Evolutionary conservation across 176 grass and related monocot species (phyloP).

Genomic region (Avena eriantha): DNA sequence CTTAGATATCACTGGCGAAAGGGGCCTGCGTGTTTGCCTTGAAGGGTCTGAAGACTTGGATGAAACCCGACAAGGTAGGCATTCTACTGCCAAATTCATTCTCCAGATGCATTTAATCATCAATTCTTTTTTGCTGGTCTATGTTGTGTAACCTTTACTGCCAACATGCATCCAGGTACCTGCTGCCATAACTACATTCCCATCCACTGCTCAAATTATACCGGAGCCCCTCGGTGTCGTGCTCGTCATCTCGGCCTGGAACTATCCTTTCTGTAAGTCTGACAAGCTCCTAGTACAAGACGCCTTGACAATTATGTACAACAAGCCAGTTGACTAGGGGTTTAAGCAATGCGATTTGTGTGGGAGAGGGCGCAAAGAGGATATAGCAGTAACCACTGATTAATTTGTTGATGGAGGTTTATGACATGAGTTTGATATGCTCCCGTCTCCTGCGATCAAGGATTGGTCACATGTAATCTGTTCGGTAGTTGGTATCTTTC

Average conservation of each 20-base stretch:
- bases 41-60: constrained; percentile 79
- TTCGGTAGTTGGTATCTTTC: constrained; percentile 25
- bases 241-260: constrained; percentile 94
- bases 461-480: constrained; percentile 6
- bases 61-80: constrained; percentile 95
- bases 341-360: constrained; percentile 7
- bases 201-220: constrained; percentile 74
- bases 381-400: background rate
- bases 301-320: background rate
- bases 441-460: background rate
- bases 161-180: constrained; percentile 55
- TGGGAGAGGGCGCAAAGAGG: background rate
- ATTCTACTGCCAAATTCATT: background rate
- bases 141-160: constrained; percentile 21
- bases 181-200: constrained; percentile 66
- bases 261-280: constrained; percentile 92
- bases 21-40: constrained; percentile 64
- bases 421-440: constrained; percentile 27
- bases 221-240: constrained; percentile 85
- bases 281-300: background rate
- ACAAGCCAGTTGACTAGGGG: background rate
- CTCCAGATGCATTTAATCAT: background rate
- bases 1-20: constrained; percentile 73
- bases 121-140: background rate
- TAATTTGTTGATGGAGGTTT: background rate